A percentile compares a stretch with the other conserved stretches of the same genome.
phyloP scores from a whole-genome alignment of 2,329 filamentous ascomycete genomes.

The Colletotrichum endophyticum region DNA sequence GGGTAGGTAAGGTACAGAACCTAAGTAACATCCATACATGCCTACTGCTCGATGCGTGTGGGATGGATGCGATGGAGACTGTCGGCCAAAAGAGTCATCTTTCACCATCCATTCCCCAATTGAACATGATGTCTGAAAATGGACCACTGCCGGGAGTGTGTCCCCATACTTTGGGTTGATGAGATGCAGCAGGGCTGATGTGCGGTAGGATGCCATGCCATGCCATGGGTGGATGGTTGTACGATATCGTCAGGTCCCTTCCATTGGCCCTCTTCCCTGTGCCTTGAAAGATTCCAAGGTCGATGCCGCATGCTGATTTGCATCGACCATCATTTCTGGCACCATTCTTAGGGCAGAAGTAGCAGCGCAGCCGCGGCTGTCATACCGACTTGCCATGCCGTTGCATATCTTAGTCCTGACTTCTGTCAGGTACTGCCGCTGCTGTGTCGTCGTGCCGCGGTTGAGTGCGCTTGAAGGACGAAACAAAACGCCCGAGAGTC shows the following conservation, averaged over 20 bases:
- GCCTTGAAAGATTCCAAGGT: background rate
- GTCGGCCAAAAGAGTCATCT: constrained; percentile 22
- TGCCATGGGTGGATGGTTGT: constrained; percentile 10
- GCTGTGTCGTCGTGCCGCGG: background rate
- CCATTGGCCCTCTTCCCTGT: background rate
- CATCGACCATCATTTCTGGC: background rate
- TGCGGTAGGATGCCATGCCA: constrained; percentile 17
- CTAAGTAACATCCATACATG: background rate
- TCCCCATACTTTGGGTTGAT: constrained; percentile 20
- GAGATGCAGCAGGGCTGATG: constrained; percentile 24
- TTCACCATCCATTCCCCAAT: constrained; percentile 12
- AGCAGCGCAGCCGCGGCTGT: constrained; percentile 7
- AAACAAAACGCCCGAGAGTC: constrained; percentile 12
- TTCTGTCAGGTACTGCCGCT: constrained; percentile 10
- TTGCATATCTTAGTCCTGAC: background rate
- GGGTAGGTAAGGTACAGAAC: background rate
- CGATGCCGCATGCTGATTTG: constrained; percentile 2
- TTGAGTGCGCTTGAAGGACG: constrained; percentile 1
- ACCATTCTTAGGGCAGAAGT: background rate
- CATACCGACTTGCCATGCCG: background rate
- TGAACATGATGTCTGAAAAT: constrained; percentile 13
- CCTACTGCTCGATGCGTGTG: background rate
- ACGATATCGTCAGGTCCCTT: background rate
- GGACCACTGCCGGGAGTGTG: constrained; percentile 13
- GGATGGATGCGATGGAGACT: background rate